A percentile compares a stretch with the other conserved stretches of the same genome.
Evolutionary conservation across 768 basidiomycete genomes (phyloP).

Genomic region (Lentinula edodes): DNA sequence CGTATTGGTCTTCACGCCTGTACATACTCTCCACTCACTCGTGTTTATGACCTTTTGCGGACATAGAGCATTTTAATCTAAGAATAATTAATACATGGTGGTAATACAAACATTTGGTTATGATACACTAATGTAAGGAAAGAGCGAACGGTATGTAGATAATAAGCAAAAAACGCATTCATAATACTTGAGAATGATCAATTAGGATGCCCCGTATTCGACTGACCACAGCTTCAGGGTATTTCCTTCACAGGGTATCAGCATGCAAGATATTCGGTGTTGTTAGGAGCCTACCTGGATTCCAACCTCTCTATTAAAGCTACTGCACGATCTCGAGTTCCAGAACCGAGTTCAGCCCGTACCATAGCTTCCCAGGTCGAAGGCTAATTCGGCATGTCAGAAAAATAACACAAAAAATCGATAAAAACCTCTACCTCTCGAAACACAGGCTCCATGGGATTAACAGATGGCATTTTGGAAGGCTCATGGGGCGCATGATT

Average conservation of each 20-base stretch:
- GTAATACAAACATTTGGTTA: not conserved
- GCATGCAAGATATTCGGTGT: not conserved
- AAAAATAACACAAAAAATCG: not conserved
- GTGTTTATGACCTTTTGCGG: not conserved
- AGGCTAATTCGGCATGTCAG: conserved; percentile 40
- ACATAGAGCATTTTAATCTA: not conserved
- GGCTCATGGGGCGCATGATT: conserved; percentile 78
- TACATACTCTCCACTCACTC: not conserved
- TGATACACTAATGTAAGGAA: not conserved
- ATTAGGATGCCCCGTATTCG: conserved; percentile 77
- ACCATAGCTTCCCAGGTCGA: conserved; percentile 97
- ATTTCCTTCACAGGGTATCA: conserved; percentile 40
- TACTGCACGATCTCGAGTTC: conserved; percentile 64
- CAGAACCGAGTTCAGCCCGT: conserved; percentile 78
- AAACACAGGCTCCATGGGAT: conserved; percentile 59
- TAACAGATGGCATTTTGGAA: conserved; percentile 23
- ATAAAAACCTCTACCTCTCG: conserved; percentile 56
- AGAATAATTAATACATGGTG: not conserved
- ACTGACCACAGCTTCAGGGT: conserved; percentile 73
- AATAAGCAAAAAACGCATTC: not conserved
- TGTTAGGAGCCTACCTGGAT: conserved; percentile 47
- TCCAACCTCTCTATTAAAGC: conserved; percentile 67
- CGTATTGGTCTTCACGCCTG: too few species aligned
- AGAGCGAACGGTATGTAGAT: not conserved
- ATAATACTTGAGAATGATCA: conserved; percentile 43